Conservation (phyloP, 1,284 basidiomycete genomes). For the Apiotrichum sp. region DNA sequence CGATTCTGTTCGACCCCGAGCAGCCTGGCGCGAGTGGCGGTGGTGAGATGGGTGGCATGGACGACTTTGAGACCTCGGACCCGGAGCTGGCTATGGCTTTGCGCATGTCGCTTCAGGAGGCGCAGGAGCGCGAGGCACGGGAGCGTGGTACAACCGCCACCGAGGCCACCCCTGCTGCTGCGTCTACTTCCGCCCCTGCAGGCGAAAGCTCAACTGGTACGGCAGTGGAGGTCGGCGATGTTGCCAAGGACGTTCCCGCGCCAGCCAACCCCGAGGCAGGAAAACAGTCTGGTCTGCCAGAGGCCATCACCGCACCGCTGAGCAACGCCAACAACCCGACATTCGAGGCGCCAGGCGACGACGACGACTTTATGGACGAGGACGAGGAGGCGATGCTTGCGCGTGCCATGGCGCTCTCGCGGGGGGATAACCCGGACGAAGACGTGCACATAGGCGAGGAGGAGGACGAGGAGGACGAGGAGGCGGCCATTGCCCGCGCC, state of each 20-base stretch:
- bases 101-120: slow-evolving; percentile 96
- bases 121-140: slow-evolving; percentile 56
- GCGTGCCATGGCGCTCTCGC: slow-evolving; percentile 39
- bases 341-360: slow-evolving; percentile 24
- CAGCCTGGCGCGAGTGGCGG: slow-evolving; percentile 54
- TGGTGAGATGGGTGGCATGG: slow-evolving; percentile 52
- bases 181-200: too few species aligned
- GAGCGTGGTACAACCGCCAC: slow-evolving; percentile 2
- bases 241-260: slow-evolving; percentile 2
- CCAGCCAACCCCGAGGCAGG: slow-evolving; percentile 13
- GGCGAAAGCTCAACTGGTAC: slow-evolving; percentile 14
- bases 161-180: not conserved
- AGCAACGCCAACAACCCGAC: slow-evolving; percentile 24
- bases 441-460: slow-evolving; percentile 40
- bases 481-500: slow-evolving; percentile 58
- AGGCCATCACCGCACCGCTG: slow-evolving; percentile 21
- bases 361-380: slow-evolving; percentile 12
- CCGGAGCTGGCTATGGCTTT: slow-evolving; percentile 97
- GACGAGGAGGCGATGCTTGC: slow-evolving; percentile 40
- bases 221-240: slow-evolving; percentile 7
- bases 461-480: slow-evolving; percentile 49
- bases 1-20: slow-evolving; percentile 75
- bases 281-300: slow-evolving; percentile 15
- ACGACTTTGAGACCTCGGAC: slow-evolving; percentile 76
- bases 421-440: slow-evolving; percentile 29